Conservation (phyloP, 2,329 filamentous ascomycete species). For the Penicillium sp. region DNA sequence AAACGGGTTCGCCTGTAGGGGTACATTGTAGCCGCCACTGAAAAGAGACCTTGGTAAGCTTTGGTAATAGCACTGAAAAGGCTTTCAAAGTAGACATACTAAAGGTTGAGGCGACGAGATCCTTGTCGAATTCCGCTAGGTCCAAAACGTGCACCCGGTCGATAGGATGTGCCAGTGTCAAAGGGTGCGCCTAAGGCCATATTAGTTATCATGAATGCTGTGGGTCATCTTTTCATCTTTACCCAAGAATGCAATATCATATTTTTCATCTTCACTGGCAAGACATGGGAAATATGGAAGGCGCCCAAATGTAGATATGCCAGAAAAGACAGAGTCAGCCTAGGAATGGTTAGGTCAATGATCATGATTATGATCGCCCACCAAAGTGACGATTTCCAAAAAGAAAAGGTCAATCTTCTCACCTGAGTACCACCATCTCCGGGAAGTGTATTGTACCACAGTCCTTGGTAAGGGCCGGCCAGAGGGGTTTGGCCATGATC, state of each 20-base stretch:
- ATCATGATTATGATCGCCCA: too few relatives aligned
- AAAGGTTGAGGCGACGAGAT: conserved; percentile 82
- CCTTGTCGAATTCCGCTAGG: conserved; percentile 85
- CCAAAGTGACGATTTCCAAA: too few relatives aligned
- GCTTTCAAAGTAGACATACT: conserved; percentile 66
- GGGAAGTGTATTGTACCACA: conserved; percentile 84
- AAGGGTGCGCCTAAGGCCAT: conserved; percentile 82
- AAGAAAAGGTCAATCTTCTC: conserved; percentile 22
- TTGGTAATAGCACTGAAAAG: too few relatives aligned
- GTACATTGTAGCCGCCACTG: conserved; percentile 87
- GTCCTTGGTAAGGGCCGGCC: conserved; percentile 71
- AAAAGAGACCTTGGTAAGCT: conserved; percentile 54
- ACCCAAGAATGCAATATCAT: conserved; percentile 83
- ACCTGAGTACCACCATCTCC: conserved; percentile 85
- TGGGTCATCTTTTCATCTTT: too few relatives aligned
- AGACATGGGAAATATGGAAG: conserved; percentile 79
- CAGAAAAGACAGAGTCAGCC: conserved; percentile 87
- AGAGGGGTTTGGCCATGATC: too few relatives aligned
- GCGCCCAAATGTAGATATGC: conserved; percentile 83
- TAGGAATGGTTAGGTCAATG: too few relatives aligned
- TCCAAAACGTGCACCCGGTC: conserved; percentile 81
- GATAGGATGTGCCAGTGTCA: conserved; percentile 83
- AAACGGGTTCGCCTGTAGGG: conserved; percentile 78
- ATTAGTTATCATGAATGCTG: too few relatives aligned
- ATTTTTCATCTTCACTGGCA: conserved; percentile 69